Base-by-base conservation (phyloP, 768 basidiomycete species). In the Chalciporus sphaerocephalus region DNA sequence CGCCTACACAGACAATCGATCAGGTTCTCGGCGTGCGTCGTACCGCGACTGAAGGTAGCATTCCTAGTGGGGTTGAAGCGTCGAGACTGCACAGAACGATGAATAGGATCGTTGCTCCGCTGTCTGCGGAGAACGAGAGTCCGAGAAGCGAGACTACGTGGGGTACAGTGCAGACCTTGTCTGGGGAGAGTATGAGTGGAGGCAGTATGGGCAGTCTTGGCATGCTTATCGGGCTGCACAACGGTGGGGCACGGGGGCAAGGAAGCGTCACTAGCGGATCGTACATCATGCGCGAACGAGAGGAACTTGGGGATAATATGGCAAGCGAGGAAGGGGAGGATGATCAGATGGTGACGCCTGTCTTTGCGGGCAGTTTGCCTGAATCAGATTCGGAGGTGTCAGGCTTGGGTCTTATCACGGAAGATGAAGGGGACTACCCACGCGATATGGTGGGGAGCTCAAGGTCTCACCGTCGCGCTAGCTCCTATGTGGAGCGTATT, bases 71-170 rank as follows among this genome's bases (percentile, higher is more conserved):
- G 3, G 53, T 32, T 34, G 51, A 51, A 15, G 21, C 40, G 11
- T 25, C 24, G 6, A 46, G 50, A 34, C 40, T 22, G 10, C 51
- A 38, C 17, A 53, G 53, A 32, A 28, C 23, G 18, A 36, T 28
- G 41, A 53, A 37, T 5, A 54, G 52, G 13, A 23, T 54, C 10
- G 45, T 35, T 33, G 47, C 21, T 13, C 54, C 62, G 1, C 50
- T 60, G n/a, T 40, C 38, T 0, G 41, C 44, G 5, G 58, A 51
- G 44, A 20, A 48, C 38, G 62, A 60, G 18, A 67, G 63, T 8
- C 65, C 64, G 9, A 53, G 64, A 42, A 67, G 64, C 47, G 64
- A 60, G 47, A 65, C 66, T 15, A 68, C 66, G 2, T 68, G 66
- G 66, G 66, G 66, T 30, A 68, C 66, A n/a, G 55, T 66, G 2